Evolutionary conservation across 2,329 filamentous ascomycete species (phyloP), one percentile per base, ranked within the genome.

Genomic region (Tolypocladium inflatum): DNA sequence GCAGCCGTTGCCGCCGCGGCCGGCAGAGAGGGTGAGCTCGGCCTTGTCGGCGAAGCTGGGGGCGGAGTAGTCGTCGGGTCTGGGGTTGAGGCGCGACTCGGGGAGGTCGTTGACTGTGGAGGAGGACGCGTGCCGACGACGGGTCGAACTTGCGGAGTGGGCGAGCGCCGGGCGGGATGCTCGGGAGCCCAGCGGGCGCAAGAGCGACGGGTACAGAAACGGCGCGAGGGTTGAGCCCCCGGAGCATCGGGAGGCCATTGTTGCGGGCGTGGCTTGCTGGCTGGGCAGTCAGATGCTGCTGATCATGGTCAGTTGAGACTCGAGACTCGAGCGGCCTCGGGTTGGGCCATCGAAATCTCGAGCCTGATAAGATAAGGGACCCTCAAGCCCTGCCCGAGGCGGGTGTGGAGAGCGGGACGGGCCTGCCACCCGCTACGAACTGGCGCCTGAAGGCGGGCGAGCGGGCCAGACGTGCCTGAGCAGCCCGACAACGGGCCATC

Each of bases 31-130:
- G 0, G 84, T 89, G 35, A 97, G 74, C 9, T 84, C 83, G 57
- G 92, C 92, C 70, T 90, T 88, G 74, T 99, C 94, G 58, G 90
- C 87, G 68, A 99, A 99, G 51, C 87, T 88, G 4, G 90, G 85
- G 38, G 86, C 79, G 19, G 89, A 83, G 73, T 95, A 97, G 72
- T 96, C 91, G 67, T 91, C 87, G 0, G 92, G 91, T 0, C 83
- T 70, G 2, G 93, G 93, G 70, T 96, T 89, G 23, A 97, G 82
- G 62, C 87, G 87, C 6, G 84, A 80, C 48, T 71, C 68, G 35
- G 76, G 73, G 15, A 78, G 68, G 53, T 71, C 65, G 62, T 74
- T 74, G 57, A 69, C 57, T n/a, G 68, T 65, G 13, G 67, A 64
- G 23, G 64, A 74, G 55, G 64, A 62, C 58, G 63, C 45, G 33